Conservation (phyloP, 495 filamentous ascomycete species). For the Neurospora discreta region DNA sequence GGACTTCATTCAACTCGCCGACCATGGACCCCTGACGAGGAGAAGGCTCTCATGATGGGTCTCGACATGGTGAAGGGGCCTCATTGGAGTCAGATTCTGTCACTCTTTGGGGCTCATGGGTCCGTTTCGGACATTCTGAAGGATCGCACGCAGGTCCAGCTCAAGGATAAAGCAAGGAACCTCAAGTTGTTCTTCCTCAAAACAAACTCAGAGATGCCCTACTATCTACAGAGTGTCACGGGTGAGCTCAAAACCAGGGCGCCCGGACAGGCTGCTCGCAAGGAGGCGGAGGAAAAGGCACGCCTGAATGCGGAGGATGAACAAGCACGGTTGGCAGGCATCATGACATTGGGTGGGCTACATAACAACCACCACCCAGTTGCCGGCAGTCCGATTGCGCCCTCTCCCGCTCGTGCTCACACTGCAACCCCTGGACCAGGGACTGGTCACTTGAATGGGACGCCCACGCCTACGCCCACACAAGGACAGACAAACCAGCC, state of each 20-base stretch:
- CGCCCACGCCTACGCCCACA: not conserved
- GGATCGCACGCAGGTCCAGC: constrained; percentile 86
- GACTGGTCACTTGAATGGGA: not conserved
- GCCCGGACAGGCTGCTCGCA: constrained; percentile 67
- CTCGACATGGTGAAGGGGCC: constrained; percentile 86
- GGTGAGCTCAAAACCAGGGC: constrained; percentile 91
- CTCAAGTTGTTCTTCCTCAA: constrained; percentile 94
- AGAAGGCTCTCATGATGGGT: constrained; percentile 85
- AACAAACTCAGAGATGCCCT: constrained; percentile 83
- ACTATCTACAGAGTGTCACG: constrained; percentile 82
- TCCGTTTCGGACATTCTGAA: constrained; percentile 77
- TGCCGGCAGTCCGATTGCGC: constrained; percentile 3
- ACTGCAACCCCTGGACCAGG: constrained; percentile 5
- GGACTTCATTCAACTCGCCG: constrained; percentile 74
- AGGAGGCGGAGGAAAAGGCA: constrained; percentile 64
- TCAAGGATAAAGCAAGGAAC: constrained; percentile 93
- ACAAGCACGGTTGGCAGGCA: constrained; percentile 58
- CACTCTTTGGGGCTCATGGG: constrained; percentile 75
- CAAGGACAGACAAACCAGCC: not conserved
- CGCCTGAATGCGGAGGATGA: constrained; percentile 58
- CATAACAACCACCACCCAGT: constrained; percentile 25
- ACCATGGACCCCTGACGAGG: constrained; percentile 84
- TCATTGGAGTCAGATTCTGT: constrained; percentile 91
- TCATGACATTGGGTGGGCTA: constrained; percentile 40
- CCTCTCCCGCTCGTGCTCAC: constrained; percentile 5